Base-by-base conservation (phyloP, 164 flowering plant genomes). In the Euptelea pleiosperma region DNA sequence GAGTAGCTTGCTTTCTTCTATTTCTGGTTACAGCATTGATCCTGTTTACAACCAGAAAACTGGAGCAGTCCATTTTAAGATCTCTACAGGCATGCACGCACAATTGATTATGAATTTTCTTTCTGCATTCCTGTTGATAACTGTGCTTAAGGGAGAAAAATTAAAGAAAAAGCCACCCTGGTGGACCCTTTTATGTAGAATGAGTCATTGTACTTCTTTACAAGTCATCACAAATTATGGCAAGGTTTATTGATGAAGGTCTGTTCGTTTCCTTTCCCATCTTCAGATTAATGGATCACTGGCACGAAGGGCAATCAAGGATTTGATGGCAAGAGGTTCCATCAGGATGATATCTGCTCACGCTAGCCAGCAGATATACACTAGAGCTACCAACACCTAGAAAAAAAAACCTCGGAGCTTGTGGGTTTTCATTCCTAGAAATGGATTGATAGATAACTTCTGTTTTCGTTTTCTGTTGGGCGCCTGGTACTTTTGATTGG, bases 371-470 rank as follows among this genome's bases (percentile, higher is more conserved):
- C 74, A 71, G 54, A 71, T 71, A 31, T 71, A 71, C 70, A 71
- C 74, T 14, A 57, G 74, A 58, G 74, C 74, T 21, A 71, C 74
- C 55, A 71, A 71, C 34, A 71, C 74, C 34, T 71, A 66, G 61
- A 33, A 1, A 14, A 29, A 41, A 11, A n/a, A n/a, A 29, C 37
- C 15, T 19, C 44, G 37, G 33, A 1, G 52, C 26, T 33, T 31
- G 30, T 45, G 31, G 9, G 36, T 43, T 19, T 58, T 16, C 21
- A 10, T 58, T 58, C 52, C 21, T 31, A 14, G 22, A 7, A 34
- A 46, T 46, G 51, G 15, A 19, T 41, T 29, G 21, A 40, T 31
- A 30, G 21, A 11, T 56, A 9, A 33, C 47, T 40, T 10, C 9
- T 35, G 30, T 53, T 53, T 19, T 15, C 19, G 8, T 5, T 3